Conservation (phyloP, 306 rosid genomes). For the Inga laurina region DNA sequence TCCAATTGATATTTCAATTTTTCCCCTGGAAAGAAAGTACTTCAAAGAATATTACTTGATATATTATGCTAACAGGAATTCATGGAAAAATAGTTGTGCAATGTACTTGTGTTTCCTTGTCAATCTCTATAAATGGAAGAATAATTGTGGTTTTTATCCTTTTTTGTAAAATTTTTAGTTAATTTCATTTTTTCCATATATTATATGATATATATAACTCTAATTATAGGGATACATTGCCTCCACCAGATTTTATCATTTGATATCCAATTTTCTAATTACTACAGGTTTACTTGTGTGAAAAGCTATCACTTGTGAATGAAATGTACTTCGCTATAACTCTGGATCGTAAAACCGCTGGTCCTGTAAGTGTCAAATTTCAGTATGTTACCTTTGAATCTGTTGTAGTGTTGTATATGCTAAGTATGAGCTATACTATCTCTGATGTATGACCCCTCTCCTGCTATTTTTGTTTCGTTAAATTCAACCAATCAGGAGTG, state of each 20-base stretch:
- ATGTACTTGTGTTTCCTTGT: not conserved
- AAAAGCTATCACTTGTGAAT: conserved; percentile 84
- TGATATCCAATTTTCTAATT: conserved; percentile 24
- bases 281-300: conserved; percentile 78
- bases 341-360: conserved; percentile 82
- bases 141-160: not conserved
- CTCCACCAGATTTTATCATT: conserved; percentile 9
- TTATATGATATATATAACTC: not conserved
- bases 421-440: conserved; percentile 3
- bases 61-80: not conserved
- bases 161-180: not conserved
- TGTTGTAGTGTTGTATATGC: conserved; percentile 23
- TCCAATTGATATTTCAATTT: conserved; percentile 2
- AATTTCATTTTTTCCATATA: not conserved
- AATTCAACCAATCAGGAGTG: not conserved
- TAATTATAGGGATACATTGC: not conserved
- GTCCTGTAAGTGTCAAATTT: conserved; percentile 77
- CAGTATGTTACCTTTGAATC: conserved; percentile 10
- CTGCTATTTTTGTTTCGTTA: conserved; percentile 6
- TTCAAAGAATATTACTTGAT: not conserved
- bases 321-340: conserved; percentile 97
- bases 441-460: not conserved
- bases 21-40: not conserved
- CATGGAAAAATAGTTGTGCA: not conserved
- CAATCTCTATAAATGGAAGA: not conserved